phyloP scores from a whole-genome alignment of 2,329 filamentous ascomycete genomes.

The Ceratocystis albifundus region DNA sequence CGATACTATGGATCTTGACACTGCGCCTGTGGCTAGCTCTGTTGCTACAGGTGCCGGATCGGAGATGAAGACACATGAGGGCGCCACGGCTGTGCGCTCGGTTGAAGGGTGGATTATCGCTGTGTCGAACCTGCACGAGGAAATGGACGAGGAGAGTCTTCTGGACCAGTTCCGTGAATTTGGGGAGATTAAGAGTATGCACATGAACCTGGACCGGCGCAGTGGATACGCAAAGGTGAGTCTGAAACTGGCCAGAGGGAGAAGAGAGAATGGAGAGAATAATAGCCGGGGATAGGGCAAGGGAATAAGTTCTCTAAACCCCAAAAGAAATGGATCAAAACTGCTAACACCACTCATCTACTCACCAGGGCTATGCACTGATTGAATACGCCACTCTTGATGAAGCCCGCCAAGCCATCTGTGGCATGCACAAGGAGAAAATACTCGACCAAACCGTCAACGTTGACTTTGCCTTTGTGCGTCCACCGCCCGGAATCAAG shows the following conservation, averaged over 20 bases:
- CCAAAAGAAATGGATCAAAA: background rate
- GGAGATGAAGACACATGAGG: slow-evolving; percentile 59
- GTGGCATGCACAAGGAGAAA: slow-evolving; percentile 64
- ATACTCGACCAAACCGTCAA: slow-evolving; percentile 69
- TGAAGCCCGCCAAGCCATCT: slow-evolving; percentile 71
- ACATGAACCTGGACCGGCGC: slow-evolving; percentile 69
- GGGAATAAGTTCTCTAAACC: background rate
- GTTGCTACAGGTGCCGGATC: slow-evolving; percentile 32
- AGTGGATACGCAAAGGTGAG: slow-evolving; percentile 76
- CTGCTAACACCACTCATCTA: background rate
- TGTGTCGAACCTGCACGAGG: slow-evolving; percentile 78
- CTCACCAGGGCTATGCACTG: slow-evolving; percentile 60
- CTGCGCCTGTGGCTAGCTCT: slow-evolving; percentile 23
- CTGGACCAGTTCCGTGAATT: slow-evolving; percentile 74
- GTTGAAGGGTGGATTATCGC: slow-evolving; percentile 86
- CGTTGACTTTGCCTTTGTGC: slow-evolving; percentile 77
- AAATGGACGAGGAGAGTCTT: slow-evolving; percentile 71
- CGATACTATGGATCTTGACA: slow-evolving; percentile 50
- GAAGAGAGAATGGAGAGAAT: background rate
- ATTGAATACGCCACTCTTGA: slow-evolving; percentile 73
- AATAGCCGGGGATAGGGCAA: background rate
- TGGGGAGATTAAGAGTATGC: slow-evolving; percentile 78
- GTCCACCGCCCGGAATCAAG: slow-evolving; percentile 56
- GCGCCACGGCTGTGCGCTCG: slow-evolving; percentile 70
- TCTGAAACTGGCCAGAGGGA: background rate